Percentiles rank a stretch among this genome's conserved stretches.
These are phyloP conservation scores for Litchi chinensis DNA, from an alignment of 345 rosid genomes.

Conservation along the genomic window DNA sequence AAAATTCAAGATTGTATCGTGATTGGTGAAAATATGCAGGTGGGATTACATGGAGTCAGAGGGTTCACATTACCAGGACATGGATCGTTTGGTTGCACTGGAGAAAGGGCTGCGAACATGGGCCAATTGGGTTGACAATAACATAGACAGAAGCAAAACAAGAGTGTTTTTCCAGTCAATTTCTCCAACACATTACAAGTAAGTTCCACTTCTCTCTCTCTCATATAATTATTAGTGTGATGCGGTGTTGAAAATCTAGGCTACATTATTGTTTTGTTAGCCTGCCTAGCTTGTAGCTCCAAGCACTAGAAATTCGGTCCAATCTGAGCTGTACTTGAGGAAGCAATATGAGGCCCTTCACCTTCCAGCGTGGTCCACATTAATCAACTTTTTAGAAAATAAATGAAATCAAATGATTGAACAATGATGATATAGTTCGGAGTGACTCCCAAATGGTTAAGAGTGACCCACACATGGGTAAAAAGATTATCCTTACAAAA, in stretches of 20 bases:
- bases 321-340: constrained; percentile 17
- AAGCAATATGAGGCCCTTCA: not conserved
- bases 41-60: constrained; percentile 92
- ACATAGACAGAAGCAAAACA: constrained; percentile 53
- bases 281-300: not conserved
- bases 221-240: constrained; percentile 1
- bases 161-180: constrained; percentile 77
- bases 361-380: not conserved
- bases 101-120: constrained; percentile 79
- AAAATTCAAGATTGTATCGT: not conserved
- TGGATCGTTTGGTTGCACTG: constrained; percentile 80
- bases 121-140: constrained; percentile 77
- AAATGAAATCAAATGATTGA: no score
- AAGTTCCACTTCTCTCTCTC: constrained; percentile 27
- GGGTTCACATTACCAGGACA: constrained; percentile 71
- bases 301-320: constrained; percentile 33
- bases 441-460: no score
- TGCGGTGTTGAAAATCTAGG: constrained; percentile 4
- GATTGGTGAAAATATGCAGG: constrained; percentile 41
- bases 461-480: no score
- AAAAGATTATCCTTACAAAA: no score
- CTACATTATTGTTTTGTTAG: not conserved
- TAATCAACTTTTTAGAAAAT: not conserved
- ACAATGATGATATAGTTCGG: no score
- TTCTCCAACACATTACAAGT: constrained; percentile 95